Evolutionary conservation across 495 filamentous ascomycete species (phyloP).

Genomic region (Trypethelium eluteriae): DNA sequence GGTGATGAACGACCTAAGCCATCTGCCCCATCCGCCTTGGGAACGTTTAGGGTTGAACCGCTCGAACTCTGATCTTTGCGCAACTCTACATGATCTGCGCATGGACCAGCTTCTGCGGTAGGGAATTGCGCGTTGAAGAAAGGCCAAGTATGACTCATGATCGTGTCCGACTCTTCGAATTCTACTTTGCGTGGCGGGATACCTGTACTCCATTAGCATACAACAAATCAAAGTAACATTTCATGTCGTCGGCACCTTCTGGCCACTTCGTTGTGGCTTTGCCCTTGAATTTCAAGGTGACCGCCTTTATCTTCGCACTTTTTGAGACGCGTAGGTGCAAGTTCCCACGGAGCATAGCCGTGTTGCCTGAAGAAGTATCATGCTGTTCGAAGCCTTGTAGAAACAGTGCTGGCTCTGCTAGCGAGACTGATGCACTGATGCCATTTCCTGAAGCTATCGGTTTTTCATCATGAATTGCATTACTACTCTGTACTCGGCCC

Average conservation of each 20-base stretch:
- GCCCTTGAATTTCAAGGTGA: conserved; percentile 78
- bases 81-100: conserved; percentile 56
- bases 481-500: conserved; percentile 9
- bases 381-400: conserved; percentile 86
- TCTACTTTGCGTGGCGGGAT: conserved; percentile 85
- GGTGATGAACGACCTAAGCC: conserved; percentile 40
- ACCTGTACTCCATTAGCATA: conserved; percentile 43
- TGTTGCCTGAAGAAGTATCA: conserved; percentile 58
- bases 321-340: conserved; percentile 78
- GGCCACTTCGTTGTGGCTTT: conserved; percentile 92
- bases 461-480: conserved; percentile 38
- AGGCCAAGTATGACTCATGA: conserved; percentile 68
- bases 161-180: conserved; percentile 69
- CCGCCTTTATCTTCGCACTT: conserved; percentile 87
- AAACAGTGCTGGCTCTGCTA: conserved; percentile 86
- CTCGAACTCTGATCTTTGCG: conserved; percentile 25
- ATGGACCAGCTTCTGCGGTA: conserved; percentile 53
- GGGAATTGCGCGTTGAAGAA: conserved; percentile 72
- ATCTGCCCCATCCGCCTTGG: conserved; percentile 16
- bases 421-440: conserved; percentile 39
- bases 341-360: conserved; percentile 79
- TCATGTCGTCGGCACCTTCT: conserved; percentile 51
- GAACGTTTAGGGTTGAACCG: background rate
- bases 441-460: conserved; percentile 46
- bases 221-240: too few species aligned